A percentile compares a stretch with the other conserved stretches of the same genome.
These are phyloP conservation scores for Candida mattraensis DNA, from an alignment of 805 yeast species.

Conservation along the genomic window DNA sequence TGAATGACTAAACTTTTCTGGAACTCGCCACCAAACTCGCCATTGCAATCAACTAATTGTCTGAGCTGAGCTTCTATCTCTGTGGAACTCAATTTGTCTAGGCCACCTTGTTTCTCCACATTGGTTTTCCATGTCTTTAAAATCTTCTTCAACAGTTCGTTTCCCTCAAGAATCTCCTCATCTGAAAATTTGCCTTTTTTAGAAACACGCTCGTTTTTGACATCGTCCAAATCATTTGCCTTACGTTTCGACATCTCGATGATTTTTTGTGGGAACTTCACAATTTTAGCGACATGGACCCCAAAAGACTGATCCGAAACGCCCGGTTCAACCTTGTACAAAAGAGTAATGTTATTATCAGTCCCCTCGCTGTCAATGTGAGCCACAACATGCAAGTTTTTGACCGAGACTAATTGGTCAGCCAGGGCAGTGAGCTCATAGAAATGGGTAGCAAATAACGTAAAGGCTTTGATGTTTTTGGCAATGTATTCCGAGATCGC, in stretches of 20 bases:
- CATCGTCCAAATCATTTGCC: conserved; percentile 79
- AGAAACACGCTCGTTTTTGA: conserved; percentile 31
- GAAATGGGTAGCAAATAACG: conserved; percentile 95
- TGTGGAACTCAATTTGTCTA: conserved; percentile 41
- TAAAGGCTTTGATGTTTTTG: conserved; percentile 66
- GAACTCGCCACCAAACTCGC: conserved; percentile 20
- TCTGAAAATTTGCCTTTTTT: conserved; percentile 53
- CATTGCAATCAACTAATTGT: conserved; percentile 29
- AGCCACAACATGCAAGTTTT: conserved; percentile 90
- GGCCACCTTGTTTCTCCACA: conserved; percentile 44
- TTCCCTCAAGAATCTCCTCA: conserved; percentile 55
- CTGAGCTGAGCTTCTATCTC: conserved; percentile 43
- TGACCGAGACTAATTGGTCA: conserved; percentile 59
- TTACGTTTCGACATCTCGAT: conserved; percentile 94
- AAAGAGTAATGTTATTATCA: conserved; percentile 72
- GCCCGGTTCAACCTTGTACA: conserved; percentile 96
- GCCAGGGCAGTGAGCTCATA: conserved; percentile 89
- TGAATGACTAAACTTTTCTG: conserved; percentile 20
- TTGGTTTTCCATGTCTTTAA: conserved; percentile 54
- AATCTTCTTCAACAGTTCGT: conserved; percentile 47
- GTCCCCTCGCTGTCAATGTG: conserved; percentile 58
- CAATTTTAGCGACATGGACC: conserved; percentile 95
- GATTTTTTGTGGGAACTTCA: conserved; percentile 87
- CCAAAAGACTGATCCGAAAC: conserved; percentile 95
- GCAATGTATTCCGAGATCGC: conserved; percentile 88